Conservation (phyloP, 2,329 filamentous ascomycete genomes). For the Sclerotinia borealis region DNA sequence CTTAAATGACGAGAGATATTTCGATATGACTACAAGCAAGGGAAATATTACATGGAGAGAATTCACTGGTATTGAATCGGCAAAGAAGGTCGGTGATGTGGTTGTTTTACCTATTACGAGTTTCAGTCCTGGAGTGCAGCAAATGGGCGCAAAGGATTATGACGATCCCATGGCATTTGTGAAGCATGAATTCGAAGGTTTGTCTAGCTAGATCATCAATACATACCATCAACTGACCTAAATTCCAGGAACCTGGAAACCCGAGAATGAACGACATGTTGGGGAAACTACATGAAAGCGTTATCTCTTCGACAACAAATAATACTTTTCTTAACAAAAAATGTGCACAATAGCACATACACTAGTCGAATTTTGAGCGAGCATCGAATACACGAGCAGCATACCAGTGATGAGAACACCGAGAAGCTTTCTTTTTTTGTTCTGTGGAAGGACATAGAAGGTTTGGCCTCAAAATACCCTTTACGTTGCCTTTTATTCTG, state of each 20-base stretch:
- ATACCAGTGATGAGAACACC: slow-evolving; percentile 3
- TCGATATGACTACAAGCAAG: slow-evolving; percentile 63
- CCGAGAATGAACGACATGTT: slow-evolving; percentile 64
- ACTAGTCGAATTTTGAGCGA: slow-evolving; percentile 5
- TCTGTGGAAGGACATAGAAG: slow-evolving; percentile 4
- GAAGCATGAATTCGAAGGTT: slow-evolving; percentile 93
- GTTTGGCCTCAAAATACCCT: not conserved
- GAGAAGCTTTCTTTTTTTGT: slow-evolving; percentile 1
- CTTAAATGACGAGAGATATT: slow-evolving; percentile 87
- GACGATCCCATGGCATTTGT: slow-evolving; percentile 97
- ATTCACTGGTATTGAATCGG: slow-evolving; percentile 78
- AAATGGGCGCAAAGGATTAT: slow-evolving; percentile 84
- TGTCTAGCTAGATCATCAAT: not conserved
- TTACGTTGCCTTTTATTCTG: slow-evolving; percentile 1
- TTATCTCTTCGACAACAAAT: not conserved
- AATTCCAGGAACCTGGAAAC: slow-evolving; percentile 65
- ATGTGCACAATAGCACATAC: slow-evolving; percentile 3
- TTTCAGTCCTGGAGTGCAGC: slow-evolving; percentile 89
- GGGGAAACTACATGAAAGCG: slow-evolving; percentile 34
- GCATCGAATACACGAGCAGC: slow-evolving; percentile 14
- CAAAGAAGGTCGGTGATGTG: slow-evolving; percentile 88
- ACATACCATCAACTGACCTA: slow-evolving; percentile 1
- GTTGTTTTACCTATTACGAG: slow-evolving; percentile 92
- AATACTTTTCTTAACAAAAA: not conserved
- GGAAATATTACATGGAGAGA: slow-evolving; percentile 77